Conservation (phyloP, 805 yeast genomes). For the Yarrowia sp. region DNA sequence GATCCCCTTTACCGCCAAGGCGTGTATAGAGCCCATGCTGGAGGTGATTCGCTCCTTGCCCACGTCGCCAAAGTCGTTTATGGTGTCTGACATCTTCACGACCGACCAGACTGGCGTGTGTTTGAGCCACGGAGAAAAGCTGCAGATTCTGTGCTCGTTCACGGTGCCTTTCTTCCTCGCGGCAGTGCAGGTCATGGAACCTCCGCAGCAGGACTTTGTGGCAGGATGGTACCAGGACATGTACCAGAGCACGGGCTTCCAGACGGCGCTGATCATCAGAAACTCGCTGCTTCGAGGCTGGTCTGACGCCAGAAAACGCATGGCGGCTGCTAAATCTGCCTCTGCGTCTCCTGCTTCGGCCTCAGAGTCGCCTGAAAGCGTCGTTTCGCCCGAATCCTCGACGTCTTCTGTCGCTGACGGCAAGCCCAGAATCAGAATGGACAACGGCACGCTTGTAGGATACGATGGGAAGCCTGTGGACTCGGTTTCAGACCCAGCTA, state of each 20-base stretch:
- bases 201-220: conserved; percentile 2
- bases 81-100: not conserved
- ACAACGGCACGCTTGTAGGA: not conserved
- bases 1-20: conserved; percentile 16
- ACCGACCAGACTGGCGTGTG: not conserved
- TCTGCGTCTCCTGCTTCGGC: conserved; percentile 1
- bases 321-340: not conserved
- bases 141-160: conserved; percentile 19
- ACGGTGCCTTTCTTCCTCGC: conserved; percentile 5
- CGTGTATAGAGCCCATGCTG: conserved; percentile 1
- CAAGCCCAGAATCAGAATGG: not conserved
- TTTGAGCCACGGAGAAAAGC: conserved; percentile 3
- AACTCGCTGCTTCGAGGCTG: conserved; percentile 17
- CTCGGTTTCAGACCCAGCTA: not conserved
- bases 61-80: not conserved
- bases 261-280: conserved; percentile 3
- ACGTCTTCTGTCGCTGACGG: not conserved
- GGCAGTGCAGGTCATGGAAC: conserved; percentile 1
- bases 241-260: conserved; percentile 5
- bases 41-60: conserved; percentile 2
- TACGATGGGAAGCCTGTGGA: conserved; percentile 10
- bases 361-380: not conserved
- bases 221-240: conserved; percentile 1
- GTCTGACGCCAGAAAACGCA: not conserved
- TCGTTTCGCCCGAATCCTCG: not conserved